Evolutionary conservation across 2,329 filamentous ascomycete species (phyloP).

Genomic region (Penicillium capsulatum): DNA sequence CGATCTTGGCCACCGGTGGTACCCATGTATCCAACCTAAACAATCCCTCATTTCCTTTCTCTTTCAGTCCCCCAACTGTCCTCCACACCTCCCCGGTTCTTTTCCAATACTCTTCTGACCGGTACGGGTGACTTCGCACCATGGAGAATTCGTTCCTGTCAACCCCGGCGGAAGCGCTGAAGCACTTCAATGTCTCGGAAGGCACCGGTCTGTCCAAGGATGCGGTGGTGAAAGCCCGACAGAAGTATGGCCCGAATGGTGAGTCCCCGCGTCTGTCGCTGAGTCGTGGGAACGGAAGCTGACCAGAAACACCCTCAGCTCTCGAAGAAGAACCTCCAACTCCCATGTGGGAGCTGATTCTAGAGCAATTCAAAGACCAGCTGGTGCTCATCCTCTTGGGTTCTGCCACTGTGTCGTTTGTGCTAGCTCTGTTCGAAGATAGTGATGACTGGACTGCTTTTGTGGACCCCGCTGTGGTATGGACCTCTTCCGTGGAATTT

Average conservation of each 20-base stretch:
- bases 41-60: slow-evolving; percentile 2
- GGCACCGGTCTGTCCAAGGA: slow-evolving; percentile 47
- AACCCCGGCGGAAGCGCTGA: slow-evolving; percentile 49
- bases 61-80: slow-evolving; percentile 12
- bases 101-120: background rate
- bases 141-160: slow-evolving; percentile 55
- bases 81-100: slow-evolving; percentile 15
- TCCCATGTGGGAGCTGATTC: slow-evolving; percentile 89
- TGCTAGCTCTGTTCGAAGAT: slow-evolving; percentile 87
- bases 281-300: slow-evolving; percentile 11
- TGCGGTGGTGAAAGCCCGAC: slow-evolving; percentile 45
- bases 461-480: slow-evolving; percentile 88
- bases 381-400: slow-evolving; percentile 91
- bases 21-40: slow-evolving; percentile 17
- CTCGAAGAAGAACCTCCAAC: slow-evolving; percentile 89
- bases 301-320: slow-evolving; percentile 44
- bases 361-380: slow-evolving; percentile 99
- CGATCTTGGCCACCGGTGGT: slow-evolving; percentile 13
- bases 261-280: slow-evolving; percentile 20
- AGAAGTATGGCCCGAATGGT: slow-evolving; percentile 56
- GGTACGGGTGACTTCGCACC: slow-evolving; percentile 2
- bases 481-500: slow-evolving; percentile 38
- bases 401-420: slow-evolving; percentile 89
- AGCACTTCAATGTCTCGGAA: slow-evolving; percentile 51
- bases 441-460: slow-evolving; percentile 95